A percentile compares a stretch with the other conserved stretches of the same genome.
Evolutionary conservation across 805 yeast species (phyloP).

Genomic region (Lachancea thermotolerans): DNA sequence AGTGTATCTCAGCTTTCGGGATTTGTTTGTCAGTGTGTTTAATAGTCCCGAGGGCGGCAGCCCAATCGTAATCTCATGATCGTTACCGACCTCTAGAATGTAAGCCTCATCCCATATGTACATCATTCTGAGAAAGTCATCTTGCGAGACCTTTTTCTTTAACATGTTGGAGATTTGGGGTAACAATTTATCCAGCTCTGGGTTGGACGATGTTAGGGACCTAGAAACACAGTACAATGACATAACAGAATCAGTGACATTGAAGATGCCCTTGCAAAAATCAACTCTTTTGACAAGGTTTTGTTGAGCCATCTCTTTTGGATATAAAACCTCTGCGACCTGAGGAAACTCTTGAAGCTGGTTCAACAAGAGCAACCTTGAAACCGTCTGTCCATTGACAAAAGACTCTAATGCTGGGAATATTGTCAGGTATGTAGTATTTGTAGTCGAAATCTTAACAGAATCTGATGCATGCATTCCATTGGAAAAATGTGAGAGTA

Average conservation of each 20-base stretch:
- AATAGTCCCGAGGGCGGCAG: slow-evolving; percentile 17
- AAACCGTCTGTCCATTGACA: slow-evolving; percentile 10
- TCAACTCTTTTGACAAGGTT: slow-evolving; percentile 14
- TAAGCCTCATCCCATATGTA: slow-evolving; percentile 28
- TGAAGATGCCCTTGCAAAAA: slow-evolving; percentile 21
- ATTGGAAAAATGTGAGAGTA: slow-evolving; percentile 16
- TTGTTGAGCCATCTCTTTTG: slow-evolving; percentile 13
- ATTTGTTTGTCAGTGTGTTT: slow-evolving; percentile 19
- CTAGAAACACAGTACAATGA: slow-evolving; percentile 24
- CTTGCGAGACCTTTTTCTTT: slow-evolving; percentile 20
- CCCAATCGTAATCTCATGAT: slow-evolving; percentile 18
- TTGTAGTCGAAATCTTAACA: slow-evolving; percentile 17
- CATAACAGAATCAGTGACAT: slow-evolving; percentile 23
- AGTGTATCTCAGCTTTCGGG: slow-evolving; percentile 23
- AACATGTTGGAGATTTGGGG: slow-evolving; percentile 29
- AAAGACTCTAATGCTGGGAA: slow-evolving; percentile 17
- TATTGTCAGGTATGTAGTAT: slow-evolving; percentile 18
- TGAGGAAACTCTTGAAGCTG: slow-evolving; percentile 24
- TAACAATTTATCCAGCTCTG: slow-evolving; percentile 18
- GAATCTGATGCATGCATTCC: slow-evolving; percentile 22
- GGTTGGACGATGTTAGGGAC: slow-evolving; percentile 12
- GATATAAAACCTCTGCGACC: slow-evolving; percentile 19
- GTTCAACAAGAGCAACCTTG: slow-evolving; percentile 13
- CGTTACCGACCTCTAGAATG: slow-evolving; percentile 17
- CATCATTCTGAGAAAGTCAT: slow-evolving; percentile 22